Evolutionary conservation across 169 alveolate genomes (phyloP).

Genomic region (Perkinsus marinus): DNA sequence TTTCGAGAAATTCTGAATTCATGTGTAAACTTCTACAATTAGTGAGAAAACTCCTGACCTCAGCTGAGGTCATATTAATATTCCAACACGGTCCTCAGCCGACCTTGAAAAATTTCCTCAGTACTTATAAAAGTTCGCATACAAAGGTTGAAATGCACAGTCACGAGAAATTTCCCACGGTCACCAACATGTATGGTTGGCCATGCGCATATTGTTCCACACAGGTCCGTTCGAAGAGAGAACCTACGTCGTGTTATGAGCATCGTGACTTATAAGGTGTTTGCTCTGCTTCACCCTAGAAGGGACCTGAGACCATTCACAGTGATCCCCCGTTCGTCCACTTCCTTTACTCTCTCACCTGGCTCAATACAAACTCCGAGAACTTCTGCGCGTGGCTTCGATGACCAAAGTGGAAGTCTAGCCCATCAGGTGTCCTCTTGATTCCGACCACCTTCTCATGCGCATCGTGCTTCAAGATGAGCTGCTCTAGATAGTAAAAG

Average conservation of each 20-base stretch:
- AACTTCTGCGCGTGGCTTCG: slow-evolving; percentile 83
- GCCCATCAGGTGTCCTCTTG: slow-evolving; percentile 84
- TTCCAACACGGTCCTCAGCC: too few species aligned
- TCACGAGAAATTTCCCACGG: too few species aligned
- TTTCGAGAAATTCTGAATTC: too few species aligned
- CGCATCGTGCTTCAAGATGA: slow-evolving; percentile 81
- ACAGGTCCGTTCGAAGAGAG: not conserved
- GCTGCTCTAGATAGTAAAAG: slow-evolving; percentile 85
- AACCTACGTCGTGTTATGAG: slow-evolving; percentile 60
- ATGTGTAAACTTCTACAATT: too few species aligned
- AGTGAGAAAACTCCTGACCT: too few species aligned
- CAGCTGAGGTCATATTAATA: too few species aligned
- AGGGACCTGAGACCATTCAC: slow-evolving; percentile 28
- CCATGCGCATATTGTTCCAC: too few species aligned
- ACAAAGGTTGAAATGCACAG: too few species aligned
- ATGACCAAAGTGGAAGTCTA: slow-evolving; percentile 86
- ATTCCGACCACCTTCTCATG: slow-evolving; percentile 77
- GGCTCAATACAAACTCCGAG: slow-evolving; percentile 72
- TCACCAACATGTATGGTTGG: too few species aligned
- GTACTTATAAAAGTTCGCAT: too few species aligned
- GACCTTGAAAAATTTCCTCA: too few species aligned
- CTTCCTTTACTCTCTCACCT: not conserved
- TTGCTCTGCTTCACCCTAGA: slow-evolving; percentile 70
- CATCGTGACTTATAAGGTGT: slow-evolving; percentile 78
- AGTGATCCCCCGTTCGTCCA: not conserved